Evolutionary conservation across 257 asterid genomes (phyloP).

Genomic region (Solanum acaule): DNA sequence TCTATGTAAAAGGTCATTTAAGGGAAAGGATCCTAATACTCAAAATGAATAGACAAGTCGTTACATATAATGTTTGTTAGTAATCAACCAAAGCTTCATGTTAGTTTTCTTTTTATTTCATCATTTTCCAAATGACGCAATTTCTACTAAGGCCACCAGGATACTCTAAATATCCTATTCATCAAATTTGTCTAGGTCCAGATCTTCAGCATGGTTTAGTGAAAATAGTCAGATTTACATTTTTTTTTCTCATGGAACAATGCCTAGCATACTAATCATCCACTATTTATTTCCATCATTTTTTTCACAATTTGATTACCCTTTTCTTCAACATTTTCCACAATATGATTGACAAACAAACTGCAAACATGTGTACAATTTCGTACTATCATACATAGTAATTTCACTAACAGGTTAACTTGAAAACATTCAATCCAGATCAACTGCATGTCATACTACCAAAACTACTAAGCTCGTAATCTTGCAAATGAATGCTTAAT

Average conservation of each 20-base stretch:
- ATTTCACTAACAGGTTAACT: neutral
- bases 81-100: no score
- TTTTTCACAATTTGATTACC: neutral
- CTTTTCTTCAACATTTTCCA: neutral
- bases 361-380: neutral
- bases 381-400: neutral
- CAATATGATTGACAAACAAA: neutral
- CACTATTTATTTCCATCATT: neutral
- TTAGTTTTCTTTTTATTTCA: neutral
- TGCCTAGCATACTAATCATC: neutral
- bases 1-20: neutral
- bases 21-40: neutral
- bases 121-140: no score
- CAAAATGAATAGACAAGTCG: neutral
- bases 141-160: neutral
- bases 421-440: neutral
- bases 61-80: neutral
- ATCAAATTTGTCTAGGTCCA: neutral
- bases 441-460: neutral
- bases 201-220: no score
- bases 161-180: no score
- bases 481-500: neutral
- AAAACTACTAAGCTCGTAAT: neutral
- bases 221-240: neutral
- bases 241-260: neutral